These are phyloP conservation scores for Sporothrix phasma DNA, from an alignment of 2,329 filamentous ascomycete species.

Conservation along the genomic window DNA sequence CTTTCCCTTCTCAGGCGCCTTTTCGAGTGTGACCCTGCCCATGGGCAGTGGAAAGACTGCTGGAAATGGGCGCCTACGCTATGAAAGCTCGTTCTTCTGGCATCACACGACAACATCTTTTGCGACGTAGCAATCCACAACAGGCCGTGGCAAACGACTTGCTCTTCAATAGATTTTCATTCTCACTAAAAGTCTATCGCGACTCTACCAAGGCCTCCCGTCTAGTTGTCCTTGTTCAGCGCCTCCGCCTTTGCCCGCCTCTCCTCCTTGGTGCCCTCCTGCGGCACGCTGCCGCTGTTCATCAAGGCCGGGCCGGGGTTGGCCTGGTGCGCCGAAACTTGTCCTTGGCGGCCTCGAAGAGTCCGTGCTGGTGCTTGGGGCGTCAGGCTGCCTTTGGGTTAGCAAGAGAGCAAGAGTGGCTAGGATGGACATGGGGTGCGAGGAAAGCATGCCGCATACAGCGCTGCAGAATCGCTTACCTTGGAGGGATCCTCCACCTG, in stretches of 20 bases:
- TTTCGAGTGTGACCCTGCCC: not conserved
- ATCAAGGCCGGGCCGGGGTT: slow-evolving; percentile 49
- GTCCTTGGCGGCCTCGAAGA: slow-evolving; percentile 30
- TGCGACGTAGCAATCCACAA: too few species aligned
- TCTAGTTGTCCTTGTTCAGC: slow-evolving; percentile 45
- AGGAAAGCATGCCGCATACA: not conserved
- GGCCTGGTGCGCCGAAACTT: slow-evolving; percentile 44
- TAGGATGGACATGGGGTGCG: not conserved
- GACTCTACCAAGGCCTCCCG: not conserved
- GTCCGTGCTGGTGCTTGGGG: slow-evolving; percentile 28
- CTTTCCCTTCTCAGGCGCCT: not conserved
- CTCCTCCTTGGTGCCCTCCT: slow-evolving; percentile 60
- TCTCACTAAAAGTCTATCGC: not conserved
- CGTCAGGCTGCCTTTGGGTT: slow-evolving; percentile 17
- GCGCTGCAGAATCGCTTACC: slow-evolving; percentile 13
- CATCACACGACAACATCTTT: not conserved
- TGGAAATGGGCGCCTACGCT: not conserved
- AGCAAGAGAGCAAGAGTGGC: not conserved
- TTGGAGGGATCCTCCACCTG: slow-evolving; percentile 23
- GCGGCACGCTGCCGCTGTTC: slow-evolving; percentile 40
- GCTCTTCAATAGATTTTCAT: not conserved
- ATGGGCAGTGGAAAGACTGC: too few species aligned
- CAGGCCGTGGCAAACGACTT: not conserved
- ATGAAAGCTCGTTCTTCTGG: not conserved
- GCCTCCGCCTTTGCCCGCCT: slow-evolving; percentile 53